Evolutionary conservation across 116 monocot genomes (phyloP), one percentile per base, ranked within the genome.

Genomic region (Phalaenopsis hybrid): DNA sequence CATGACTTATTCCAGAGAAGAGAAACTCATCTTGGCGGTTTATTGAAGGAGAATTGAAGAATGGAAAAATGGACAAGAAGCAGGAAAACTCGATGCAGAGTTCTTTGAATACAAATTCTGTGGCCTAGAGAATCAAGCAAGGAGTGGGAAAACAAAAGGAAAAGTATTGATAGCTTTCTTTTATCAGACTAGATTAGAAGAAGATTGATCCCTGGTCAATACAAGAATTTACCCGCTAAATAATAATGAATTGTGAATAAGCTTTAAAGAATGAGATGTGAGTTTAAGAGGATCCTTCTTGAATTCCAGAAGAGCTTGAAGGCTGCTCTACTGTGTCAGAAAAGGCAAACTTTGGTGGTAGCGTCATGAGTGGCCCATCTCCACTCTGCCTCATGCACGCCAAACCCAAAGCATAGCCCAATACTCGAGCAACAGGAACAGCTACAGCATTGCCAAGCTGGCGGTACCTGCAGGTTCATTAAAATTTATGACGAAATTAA

Each of bases 371-470:
- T 76, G 92, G 92, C 9, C 87, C 86, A 41, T 92, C 90, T 28
- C 87, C 86, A 46, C 81, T 52, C 74, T 87, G 89, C 78, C 87
- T 88, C 77, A 84, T 80, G 83, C 83, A 87, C 55, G 94, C 90
- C 75, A 88, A 75, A 23, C 89, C 96, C 88, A 96, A 49, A 4
- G 91, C 61, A 69, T 91, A 96, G 2, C 96, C 96, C 33, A 96
- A 80, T 49, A 89, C 92, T 17, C 88, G 89, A 17, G 86, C 83
- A 43, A 96, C 94, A 81, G 94, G 89, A 77, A 96, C 79, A 43
- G 96, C 92, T 46, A 96, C 96, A 76, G 94, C 96, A 84, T 96
- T 96, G 41, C 96, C 96, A 58, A 96, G 83, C 74, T 96, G 96
- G 18, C 89, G 85, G 67, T 96, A 96, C 78, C 94, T 96, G 89